A percentile compares a stretch with the other conserved stretches of the same genome.
These are phyloP conservation scores for Zygotorulaspora florentina DNA, from an alignment of 805 yeast genomes.

Conservation along the genomic window DNA sequence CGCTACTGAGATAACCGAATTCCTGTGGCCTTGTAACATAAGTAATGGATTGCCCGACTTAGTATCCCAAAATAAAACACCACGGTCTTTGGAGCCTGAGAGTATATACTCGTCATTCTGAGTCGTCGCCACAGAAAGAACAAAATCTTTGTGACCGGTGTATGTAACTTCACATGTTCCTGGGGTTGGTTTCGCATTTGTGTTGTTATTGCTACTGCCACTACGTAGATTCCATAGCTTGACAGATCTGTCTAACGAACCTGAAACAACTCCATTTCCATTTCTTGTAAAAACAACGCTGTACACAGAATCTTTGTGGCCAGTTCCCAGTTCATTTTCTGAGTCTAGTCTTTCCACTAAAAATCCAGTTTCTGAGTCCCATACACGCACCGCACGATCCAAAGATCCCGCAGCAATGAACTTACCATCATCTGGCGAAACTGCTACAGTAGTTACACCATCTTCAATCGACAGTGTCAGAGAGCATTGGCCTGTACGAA, in stretches of 20 bases:
- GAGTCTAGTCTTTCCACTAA: conserved; percentile 88
- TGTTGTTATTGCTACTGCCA: conserved; percentile 38
- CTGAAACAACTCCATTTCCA: conserved; percentile 89
- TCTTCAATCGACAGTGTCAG: conserved; percentile 89
- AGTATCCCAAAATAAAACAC: conserved; percentile 96
- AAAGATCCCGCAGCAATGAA: conserved; percentile 94
- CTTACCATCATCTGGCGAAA: conserved; percentile 84
- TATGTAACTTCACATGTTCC: conserved; percentile 84
- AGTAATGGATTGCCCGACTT: conserved; percentile 84
- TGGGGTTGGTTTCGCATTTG: conserved; percentile 38
- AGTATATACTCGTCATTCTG: conserved; percentile 88
- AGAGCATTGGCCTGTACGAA: conserved; percentile 80
- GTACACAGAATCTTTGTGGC: conserved; percentile 94
- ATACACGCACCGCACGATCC: conserved; percentile 91
- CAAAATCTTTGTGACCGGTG: conserved; percentile 95
- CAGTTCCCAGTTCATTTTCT: conserved; percentile 82
- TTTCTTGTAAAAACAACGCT: conserved; percentile 89
- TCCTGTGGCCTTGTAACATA: conserved; percentile 95
- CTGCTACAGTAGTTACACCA: conserved; percentile 97
- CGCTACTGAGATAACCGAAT: conserved; percentile 91
- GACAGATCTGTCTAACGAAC: conserved; percentile 92
- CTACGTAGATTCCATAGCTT: conserved; percentile 89
- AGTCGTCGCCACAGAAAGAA: conserved; percentile 86
- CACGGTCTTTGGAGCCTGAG: conserved; percentile 95
- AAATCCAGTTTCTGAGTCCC: conserved; percentile 93